These are phyloP conservation scores for Pyrus betulifolia DNA, from an alignment of 306 rosid genomes.

Conservation along the genomic window DNA sequence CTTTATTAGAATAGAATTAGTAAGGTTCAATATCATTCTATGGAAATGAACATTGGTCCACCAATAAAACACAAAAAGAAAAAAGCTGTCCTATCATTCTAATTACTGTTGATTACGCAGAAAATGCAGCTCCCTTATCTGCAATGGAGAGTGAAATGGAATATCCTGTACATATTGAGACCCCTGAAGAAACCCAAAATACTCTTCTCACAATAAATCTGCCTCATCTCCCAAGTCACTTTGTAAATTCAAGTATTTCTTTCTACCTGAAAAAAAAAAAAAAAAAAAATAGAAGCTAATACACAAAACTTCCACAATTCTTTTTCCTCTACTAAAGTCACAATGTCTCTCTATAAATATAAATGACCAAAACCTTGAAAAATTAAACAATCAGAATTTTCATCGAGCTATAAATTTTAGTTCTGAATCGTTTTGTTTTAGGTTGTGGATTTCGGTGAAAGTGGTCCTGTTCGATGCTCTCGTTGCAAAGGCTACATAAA, in stretches of 20 bases:
- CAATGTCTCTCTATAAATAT: neutral
- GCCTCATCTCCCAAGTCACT: neutral
- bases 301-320: neutral
- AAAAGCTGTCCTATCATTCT: neutral
- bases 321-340: neutral
- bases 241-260: neutral
- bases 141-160: neutral
- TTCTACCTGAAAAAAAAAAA: neutral
- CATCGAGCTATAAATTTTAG: neutral
- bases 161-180: neutral
- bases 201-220: neutral
- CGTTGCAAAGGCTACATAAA: constrained; percentile 97
- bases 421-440: constrained; percentile 18
- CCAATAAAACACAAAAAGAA: neutral
- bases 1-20: neutral
- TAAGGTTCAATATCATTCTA: neutral
- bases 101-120: neutral
- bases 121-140: neutral
- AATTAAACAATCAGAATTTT: neutral
- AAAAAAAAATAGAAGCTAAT: neutral
- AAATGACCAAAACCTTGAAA: neutral
- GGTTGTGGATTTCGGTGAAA: constrained; percentile 98
- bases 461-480: constrained; percentile 97
- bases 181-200: neutral
- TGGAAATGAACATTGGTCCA: neutral